Evolutionary conservation across 2,329 filamentous ascomycete species (phyloP).

Genomic region (Xylariaceae sp.): DNA sequence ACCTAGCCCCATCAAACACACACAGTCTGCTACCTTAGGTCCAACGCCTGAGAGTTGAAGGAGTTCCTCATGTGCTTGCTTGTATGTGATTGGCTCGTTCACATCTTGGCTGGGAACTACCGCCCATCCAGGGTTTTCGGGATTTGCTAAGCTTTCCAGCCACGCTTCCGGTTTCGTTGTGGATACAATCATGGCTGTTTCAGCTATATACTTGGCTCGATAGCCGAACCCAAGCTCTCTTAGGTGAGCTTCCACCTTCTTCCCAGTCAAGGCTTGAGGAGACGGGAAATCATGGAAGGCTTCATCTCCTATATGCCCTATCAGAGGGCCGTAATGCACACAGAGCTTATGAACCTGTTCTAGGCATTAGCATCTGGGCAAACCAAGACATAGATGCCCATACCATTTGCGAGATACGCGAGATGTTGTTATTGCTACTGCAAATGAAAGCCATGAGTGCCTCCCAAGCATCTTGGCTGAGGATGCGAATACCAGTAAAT

Average conservation of each 20-base stretch:
- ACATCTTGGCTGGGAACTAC: conserved; percentile 55
- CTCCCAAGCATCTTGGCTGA: conserved; percentile 97
- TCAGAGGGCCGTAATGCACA: conserved; percentile 78
- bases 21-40: conserved; percentile 96
- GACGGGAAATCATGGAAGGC: conserved; percentile 87
- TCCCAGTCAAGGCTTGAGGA: conserved; percentile 73
- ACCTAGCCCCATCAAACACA: conserved; percentile 93
- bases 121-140: conserved; percentile 68
- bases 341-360: conserved; percentile 83
- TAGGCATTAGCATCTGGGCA: background rate
- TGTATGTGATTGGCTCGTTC: conserved; percentile 69
- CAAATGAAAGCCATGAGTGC: conserved; percentile 94
- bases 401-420: conserved; percentile 94
- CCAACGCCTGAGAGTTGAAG: conserved; percentile 86
- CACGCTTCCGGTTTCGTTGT: conserved; percentile 72
- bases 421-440: conserved; percentile 98
- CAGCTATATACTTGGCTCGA: conserved; percentile 87
- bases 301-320: conserved; percentile 73
- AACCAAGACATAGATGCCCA: background rate
- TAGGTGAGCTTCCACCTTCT: conserved; percentile 80
- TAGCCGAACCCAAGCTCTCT: conserved; percentile 92
- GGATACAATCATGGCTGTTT: conserved; percentile 79
- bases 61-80: conserved; percentile 79
- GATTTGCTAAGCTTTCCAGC: conserved; percentile 81
- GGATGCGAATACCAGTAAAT: conserved; percentile 89